Percentiles rank a stretch among this genome's conserved stretches.
phyloP scores from a whole-genome alignment of 164 flowering plant genomes.

The Vitis vinifera region ASM3070453v1 NC_081817.1:9187501-9188000 shows the following conservation, averaged over 20 bases:
- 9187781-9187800: background rate
- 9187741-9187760: conserved; percentile 20
- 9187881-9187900: conserved; percentile 54
- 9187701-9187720: conserved; percentile 41
- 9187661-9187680: conserved; percentile 47
- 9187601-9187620: conserved; percentile 44
- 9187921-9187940: conserved; percentile 54
- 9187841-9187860: background rate
- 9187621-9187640: conserved; percentile 38
- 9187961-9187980: conserved; percentile 63
- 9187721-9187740: conserved; percentile 50
- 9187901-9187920: conserved; percentile 55
- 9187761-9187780: conserved; percentile 32
- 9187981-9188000: conserved; percentile 38
- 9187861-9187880: background rate
- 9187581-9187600: background rate
- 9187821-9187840: background rate
- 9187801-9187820: background rate
- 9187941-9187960: conserved; percentile 56
- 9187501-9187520: background rate
- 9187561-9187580: too few species aligned
- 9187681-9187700: conserved; percentile 53
- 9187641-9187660: conserved; percentile 51
- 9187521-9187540: background rate
- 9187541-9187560: background rate